Evolutionary conservation across 352 stramenopile species (phyloP), one percentile per base, ranked within the genome.

Genomic region (Globisporangium rhizosaccharum): DNA sequence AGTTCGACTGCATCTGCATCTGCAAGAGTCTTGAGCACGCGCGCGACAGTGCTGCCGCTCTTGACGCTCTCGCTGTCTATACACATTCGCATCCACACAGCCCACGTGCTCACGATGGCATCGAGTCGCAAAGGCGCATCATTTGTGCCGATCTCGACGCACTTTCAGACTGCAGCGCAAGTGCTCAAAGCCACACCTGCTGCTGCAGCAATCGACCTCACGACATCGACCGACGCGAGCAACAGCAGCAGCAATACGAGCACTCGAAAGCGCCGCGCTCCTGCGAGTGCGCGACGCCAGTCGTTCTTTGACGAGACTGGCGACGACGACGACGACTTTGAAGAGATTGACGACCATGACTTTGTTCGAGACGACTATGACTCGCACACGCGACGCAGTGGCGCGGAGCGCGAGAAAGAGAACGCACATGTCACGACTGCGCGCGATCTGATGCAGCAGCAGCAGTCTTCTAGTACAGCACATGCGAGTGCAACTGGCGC

Each of bases 281-380:
- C 50, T 26, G 36, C 48, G 7, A 54, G 39, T 15, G 18, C 18
- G 25, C 58, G 33, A 8, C 53, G 48, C 56, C 56, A 30, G 42
- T 90, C 88, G 58, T 87, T 85, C 59, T 79, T 88, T 28, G 74
- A 84, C 49, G 76, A 80, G 3, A 18, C 14, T 47, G 18, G 18
- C 4, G 75, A 75, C 23, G 70, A 82, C 45, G 74, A 82, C 9
- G 33, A 63, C 28, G 62, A 65, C 50, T 63, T 62, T 57, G 65
- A 70, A 10, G 57, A 63, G 5, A 52, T 45, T 23, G 42, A 51
- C 23, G 33, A 26, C 17, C 9, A 49, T 18, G 44, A 49, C 44
- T 18, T 26, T 25, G 33, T 12, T 28, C n/a, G 44, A 14, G 11
- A 18, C 44, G 41, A 47, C 41, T 47, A 20, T 18, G 44, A 26